Evolutionary conservation across 2,329 filamentous ascomycete genomes (phyloP).

Genomic region (Microdochium bolleyi): DNA sequence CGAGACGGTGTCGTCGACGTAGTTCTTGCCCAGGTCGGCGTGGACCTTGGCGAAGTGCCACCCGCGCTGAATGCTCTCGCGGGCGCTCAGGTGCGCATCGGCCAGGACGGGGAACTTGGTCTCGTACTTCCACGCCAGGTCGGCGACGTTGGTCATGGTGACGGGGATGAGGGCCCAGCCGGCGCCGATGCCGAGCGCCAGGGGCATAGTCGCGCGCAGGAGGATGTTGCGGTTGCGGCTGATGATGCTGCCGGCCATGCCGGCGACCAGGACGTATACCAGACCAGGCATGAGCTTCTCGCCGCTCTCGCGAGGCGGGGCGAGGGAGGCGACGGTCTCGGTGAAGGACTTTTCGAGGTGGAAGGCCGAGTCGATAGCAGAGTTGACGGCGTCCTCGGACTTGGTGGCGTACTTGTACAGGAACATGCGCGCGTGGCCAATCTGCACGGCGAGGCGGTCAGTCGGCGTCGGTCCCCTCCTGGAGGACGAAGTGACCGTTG

Average conservation of each 20-base stretch:
- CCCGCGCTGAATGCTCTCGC: conserved; percentile 60
- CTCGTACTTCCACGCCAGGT: conserved; percentile 89
- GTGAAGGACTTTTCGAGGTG: conserved; percentile 85
- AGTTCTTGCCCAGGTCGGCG: conserved; percentile 59
- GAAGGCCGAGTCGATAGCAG: conserved; percentile 71
- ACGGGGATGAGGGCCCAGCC: conserved; percentile 80
- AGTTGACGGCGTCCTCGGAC: conserved; percentile 78
- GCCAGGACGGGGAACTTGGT: conserved; percentile 76
- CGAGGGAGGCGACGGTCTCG: conserved; percentile 78
- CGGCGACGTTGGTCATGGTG: conserved; percentile 82
- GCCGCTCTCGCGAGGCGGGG: conserved; percentile 74
- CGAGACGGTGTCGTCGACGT: conserved; percentile 74
- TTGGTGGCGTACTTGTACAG: conserved; percentile 67
- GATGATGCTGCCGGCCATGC: conserved; percentile 92
- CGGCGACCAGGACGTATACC: conserved; percentile 86
- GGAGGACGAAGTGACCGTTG: conserved; percentile 14
- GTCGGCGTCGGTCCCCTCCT: conserved; percentile 65
- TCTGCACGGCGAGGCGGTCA: conserved; percentile 77
- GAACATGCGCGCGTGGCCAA: conserved; percentile 72
- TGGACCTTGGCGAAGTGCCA: conserved; percentile 70
- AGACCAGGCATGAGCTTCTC: conserved; percentile 85
- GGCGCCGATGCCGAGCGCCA: conserved; percentile 73
- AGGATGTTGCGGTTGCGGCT: conserved; percentile 81
- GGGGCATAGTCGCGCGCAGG: conserved; percentile 67
- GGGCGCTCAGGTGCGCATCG: conserved; percentile 68